Percentiles rank a stretch among this genome's conserved stretches.
These are phyloP conservation scores for Coniosporium tulheliwenetii DNA, from an alignment of 2,329 filamentous ascomycete species.

Conservation along the genomic window DNA sequence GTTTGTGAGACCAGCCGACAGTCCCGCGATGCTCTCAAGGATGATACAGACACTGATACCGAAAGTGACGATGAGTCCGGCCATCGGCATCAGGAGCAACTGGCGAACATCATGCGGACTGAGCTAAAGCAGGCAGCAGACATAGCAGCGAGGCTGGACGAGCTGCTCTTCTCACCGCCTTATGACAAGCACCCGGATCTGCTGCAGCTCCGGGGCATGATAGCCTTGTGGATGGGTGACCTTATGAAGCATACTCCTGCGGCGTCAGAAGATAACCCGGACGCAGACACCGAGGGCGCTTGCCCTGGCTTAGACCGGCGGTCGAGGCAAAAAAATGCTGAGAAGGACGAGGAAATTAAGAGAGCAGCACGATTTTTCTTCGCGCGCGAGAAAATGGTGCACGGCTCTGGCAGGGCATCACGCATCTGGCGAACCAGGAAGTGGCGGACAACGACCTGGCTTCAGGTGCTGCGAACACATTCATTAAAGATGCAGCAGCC, in stretches of 20 bases:
- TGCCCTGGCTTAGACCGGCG: no score
- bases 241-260: conserved; percentile 19
- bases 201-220: conserved; percentile 55
- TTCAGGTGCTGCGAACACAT: no score
- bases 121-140: conserved; percentile 44
- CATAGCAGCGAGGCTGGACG: conserved; percentile 55
- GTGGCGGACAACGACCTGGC: no score
- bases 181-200: conserved; percentile 54
- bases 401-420: no score
- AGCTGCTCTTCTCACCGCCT: conserved; percentile 51
- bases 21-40: conserved; percentile 18
- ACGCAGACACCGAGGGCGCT: no score
- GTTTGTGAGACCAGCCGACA: conserved; percentile 43
- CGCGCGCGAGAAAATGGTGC: no score
- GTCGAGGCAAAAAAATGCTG: no score
- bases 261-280: no score
- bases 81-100: conserved; percentile 6
- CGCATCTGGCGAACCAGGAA: no score
- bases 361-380: no score
- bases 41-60: conserved; percentile 7
- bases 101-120: conserved; percentile 25
- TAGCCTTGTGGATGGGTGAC: conserved; percentile 62
- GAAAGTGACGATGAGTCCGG: conserved; percentile 6
- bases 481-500: no score
- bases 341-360: no score